A percentile compares a stretch with the other conserved stretches of the same genome.
Evolutionary conservation across 1,284 basidiomycete species (phyloP).

Genomic region (Ganoderma lingzhi): DNA sequence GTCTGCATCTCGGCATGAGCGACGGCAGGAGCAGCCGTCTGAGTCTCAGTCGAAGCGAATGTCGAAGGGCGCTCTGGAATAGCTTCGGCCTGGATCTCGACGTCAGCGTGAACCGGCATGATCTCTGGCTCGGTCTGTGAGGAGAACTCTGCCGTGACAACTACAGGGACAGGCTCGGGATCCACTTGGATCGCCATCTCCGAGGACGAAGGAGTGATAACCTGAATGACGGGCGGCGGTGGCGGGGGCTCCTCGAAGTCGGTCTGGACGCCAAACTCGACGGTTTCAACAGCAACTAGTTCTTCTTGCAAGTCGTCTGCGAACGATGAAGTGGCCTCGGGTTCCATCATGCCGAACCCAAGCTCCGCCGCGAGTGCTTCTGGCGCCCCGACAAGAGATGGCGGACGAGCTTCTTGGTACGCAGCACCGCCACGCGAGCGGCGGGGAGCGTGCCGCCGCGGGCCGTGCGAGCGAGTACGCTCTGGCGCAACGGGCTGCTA

Average conservation of each 20-base stretch:
- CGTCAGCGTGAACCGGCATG: slow-evolving; percentile 41
- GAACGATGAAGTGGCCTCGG: slow-evolving; percentile 39
- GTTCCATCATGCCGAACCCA: slow-evolving; percentile 56
- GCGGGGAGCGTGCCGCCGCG: slow-evolving; percentile 58
- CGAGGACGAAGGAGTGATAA: slow-evolving; percentile 39
- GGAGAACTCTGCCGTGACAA: slow-evolving; percentile 50
- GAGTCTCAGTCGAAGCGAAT: slow-evolving; percentile 24
- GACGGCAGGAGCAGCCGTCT: slow-evolving; percentile 31
- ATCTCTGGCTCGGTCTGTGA: slow-evolving; percentile 59
- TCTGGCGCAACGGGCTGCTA: slow-evolving; percentile 64
- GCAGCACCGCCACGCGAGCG: slow-evolving; percentile 68
- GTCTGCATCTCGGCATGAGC: slow-evolving; percentile 1
- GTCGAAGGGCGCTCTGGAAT: slow-evolving; percentile 31
- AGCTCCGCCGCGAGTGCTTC: slow-evolving; percentile 75
- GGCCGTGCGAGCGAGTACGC: slow-evolving; percentile 56
- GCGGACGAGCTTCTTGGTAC: slow-evolving; percentile 70
- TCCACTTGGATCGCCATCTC: slow-evolving; percentile 57
- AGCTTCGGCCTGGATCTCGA: slow-evolving; percentile 51
- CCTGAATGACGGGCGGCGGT: slow-evolving; percentile 36
- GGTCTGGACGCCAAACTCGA: slow-evolving; percentile 72
- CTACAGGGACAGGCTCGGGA: slow-evolving; percentile 49
- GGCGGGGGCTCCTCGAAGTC: slow-evolving; percentile 51
- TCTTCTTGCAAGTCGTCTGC: slow-evolving; percentile 46
- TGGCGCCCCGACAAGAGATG: slow-evolving; percentile 72
- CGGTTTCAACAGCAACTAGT: slow-evolving; percentile 55